Percentiles rank a stretch among this genome's conserved stretches.
These are phyloP conservation scores for Fraxinus latifolia DNA, from an alignment of 305 asterid genomes.

Conservation along the genomic window DNA sequence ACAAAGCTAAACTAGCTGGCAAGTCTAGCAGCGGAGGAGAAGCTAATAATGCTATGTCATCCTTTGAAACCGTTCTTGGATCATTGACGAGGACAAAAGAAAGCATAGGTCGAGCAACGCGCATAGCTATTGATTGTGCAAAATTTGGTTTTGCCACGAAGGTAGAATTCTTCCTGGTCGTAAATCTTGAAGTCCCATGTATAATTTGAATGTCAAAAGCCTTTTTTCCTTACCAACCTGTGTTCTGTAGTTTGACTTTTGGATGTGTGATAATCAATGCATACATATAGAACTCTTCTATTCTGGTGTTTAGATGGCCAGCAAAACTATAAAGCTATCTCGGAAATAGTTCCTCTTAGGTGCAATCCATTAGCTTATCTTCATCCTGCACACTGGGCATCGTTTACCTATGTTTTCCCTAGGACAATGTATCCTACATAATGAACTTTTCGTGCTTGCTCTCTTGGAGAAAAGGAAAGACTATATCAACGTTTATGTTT, in stretches of 20 bases:
- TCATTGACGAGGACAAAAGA: conserved; percentile 80
- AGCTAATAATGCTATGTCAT: conserved; percentile 39
- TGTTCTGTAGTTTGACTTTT: background rate
- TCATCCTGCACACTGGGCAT: background rate
- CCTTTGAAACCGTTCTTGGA: conserved; percentile 67
- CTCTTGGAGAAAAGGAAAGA: background rate
- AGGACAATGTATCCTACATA: background rate
- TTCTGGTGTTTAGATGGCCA: background rate
- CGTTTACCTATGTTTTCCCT: background rate
- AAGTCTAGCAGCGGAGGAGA: conserved; percentile 57
- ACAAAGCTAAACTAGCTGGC: conserved; percentile 47
- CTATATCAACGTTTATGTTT: background rate
- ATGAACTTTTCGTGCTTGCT: background rate
- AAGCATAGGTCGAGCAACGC: conserved; percentile 80
- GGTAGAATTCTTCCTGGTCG: conserved; percentile 44
- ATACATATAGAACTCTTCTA: background rate
- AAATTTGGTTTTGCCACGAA: conserved; percentile 73
- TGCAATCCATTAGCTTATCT: conserved; percentile 1
- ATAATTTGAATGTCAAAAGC: background rate
- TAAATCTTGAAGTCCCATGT: background rate
- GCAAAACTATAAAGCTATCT: background rate
- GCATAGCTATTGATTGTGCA: conserved; percentile 82
- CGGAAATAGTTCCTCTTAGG: background rate
- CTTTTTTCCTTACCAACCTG: background rate
- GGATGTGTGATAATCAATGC: background rate